Evolutionary conservation across 1,284 basidiomycete species (phyloP), one percentile per base, ranked within the genome.

Genomic region (Coniophora puteana): DNA sequence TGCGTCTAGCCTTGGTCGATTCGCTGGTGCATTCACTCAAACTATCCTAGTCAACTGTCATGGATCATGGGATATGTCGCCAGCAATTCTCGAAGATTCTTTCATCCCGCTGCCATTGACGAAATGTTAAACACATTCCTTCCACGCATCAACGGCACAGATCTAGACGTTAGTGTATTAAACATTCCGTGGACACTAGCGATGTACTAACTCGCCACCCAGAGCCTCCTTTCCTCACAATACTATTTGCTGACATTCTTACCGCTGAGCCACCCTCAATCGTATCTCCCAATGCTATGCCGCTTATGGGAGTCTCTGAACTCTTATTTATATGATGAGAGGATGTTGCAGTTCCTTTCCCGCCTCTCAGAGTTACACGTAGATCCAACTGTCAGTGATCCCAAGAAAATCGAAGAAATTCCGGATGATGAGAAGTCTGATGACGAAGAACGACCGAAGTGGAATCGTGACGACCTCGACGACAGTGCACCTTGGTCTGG

Each of bases 51-150:
- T 46, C 84, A 85, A 66, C 68, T 88, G 17, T 78, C 85, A n/a
- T 86, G 79, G 70, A 86, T 78, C 47, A 85, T 93, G 71, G 85
- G 92, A 20, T 90, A 88, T 57, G 22, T 31, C 11, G 37, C 35
- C 24, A 83, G 89, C 49, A 76, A 76, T 50, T 72, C 79, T n/a
- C 81, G 89, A 52, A 74, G 88, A 34, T 95, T 95, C 72, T 96
- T 93, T 66, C 89, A 93, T 51, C 89, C 92, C n/a, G 79, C 83
- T 38, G 87, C 90, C 30, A 84, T 86, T 36, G 81, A 89, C 50
- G 88, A 89, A 51, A 95, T 97, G 90, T 78, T 97, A 21, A 73
- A 83, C 17, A 79, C 76, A 4, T 85, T 90, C 53, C 63, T 89
- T 17, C 89, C 40, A 12, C 67, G 70, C 45, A 73, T 94, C 47